Evolutionary conservation across 257 asterid species (phyloP).

Genomic region (Solanum phureja): DNA sequence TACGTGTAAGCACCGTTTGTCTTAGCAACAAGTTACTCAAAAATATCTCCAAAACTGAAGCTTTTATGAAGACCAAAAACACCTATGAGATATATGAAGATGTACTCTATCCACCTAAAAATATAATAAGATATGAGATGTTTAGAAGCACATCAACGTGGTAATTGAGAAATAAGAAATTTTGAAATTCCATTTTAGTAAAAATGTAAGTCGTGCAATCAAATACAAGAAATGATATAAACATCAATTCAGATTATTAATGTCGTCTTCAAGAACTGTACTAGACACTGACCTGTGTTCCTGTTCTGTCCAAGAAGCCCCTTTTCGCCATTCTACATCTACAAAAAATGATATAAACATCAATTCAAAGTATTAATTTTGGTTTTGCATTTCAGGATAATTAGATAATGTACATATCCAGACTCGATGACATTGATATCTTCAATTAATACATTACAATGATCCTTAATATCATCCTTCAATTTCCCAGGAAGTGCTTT

Average conservation of each 20-base stretch:
- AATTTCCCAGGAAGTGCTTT: background rate
- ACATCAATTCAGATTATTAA: background rate
- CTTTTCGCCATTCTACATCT: slow-evolving; percentile 1
- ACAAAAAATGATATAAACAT: no score
- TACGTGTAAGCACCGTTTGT: background rate
- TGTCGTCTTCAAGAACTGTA: background rate
- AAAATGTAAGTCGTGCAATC: background rate
- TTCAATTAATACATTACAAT: slow-evolving; percentile 11
- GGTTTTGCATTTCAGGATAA: background rate
- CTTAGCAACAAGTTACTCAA: background rate
- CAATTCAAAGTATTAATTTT: background rate
- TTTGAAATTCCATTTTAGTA: background rate
- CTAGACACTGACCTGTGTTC: slow-evolving; percentile 25
- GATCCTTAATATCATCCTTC: slow-evolving; percentile 15
- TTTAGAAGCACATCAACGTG: background rate
- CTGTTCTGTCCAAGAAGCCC: slow-evolving; percentile 19
- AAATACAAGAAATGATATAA: background rate
- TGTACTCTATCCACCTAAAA: background rate
- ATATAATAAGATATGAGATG: background rate
- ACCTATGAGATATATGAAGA: background rate
- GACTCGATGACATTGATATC: slow-evolving; percentile 27
- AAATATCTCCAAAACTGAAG: background rate
- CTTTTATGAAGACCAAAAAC: background rate
- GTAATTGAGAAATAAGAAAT: background rate
- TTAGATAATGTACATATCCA: slow-evolving; percentile 20